phyloP scores from a whole-genome alignment of 108 stramenopile genomes.

The Nannochloropsis gaditana region DNA sequence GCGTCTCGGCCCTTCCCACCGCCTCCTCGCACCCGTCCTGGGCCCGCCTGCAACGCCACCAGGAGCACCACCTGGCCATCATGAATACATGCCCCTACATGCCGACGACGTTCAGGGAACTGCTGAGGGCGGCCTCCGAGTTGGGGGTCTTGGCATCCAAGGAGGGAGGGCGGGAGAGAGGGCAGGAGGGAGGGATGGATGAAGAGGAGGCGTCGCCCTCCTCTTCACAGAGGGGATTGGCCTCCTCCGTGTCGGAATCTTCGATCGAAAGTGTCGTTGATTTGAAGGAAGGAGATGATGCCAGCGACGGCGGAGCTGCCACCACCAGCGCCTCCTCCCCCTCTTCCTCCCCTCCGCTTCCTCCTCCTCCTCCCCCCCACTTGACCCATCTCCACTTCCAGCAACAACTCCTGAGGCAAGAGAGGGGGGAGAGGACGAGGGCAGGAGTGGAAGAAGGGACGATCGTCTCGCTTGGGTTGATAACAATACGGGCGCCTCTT shows the following conservation, averaged over 20 bases:
- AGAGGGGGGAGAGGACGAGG: not conserved
- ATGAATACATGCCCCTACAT: conserved; percentile 57
- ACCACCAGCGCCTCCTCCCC: too few species aligned
- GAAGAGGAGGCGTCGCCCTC: not conserved
- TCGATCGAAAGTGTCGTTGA: too few species aligned
- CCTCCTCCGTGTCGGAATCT: not conserved
- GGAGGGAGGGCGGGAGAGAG: not conserved
- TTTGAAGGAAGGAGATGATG: not conserved
- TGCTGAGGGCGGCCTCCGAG: conserved; percentile 49
- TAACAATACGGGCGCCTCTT: not conserved
- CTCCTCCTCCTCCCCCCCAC: not conserved
- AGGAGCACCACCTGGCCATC: conserved; percentile 47
- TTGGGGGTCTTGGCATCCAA: conserved; percentile 31
- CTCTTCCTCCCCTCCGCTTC: not conserved
- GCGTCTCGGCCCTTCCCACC: conserved; percentile 23
- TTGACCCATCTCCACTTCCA: not conserved
- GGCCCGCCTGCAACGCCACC: conserved; percentile 21
- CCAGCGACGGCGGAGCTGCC: not conserved
- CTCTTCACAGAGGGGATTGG: not conserved
- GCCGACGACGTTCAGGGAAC: conserved; percentile 55
- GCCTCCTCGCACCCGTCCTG: not conserved
- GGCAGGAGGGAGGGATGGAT: not conserved
- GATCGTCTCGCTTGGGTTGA: not conserved
- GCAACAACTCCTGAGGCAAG: not conserved
- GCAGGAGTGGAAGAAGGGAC: not conserved